These are phyloP conservation scores for Capronia epimyces DNA, from an alignment of 2,329 filamentous ascomycete species.

Conservation along the genomic window DNA sequence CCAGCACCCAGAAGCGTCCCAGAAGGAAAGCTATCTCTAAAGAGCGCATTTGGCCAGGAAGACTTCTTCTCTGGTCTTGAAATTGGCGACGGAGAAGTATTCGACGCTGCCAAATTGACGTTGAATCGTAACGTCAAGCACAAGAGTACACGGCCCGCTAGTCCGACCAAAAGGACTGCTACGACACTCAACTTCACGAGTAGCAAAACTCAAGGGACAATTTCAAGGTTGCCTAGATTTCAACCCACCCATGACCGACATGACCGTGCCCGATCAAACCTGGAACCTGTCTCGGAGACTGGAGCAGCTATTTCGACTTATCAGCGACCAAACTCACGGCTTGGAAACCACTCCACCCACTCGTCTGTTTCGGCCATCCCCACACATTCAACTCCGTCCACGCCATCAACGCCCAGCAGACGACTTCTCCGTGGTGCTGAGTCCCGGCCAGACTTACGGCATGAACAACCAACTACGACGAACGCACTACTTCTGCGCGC, in stretches of 20 bases:
- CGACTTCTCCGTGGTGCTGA: conserved; percentile 49
- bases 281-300: conserved; percentile 91
- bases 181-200: conserved; percentile 89
- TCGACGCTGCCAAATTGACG: conserved; percentile 73
- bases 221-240: conserved; percentile 74
- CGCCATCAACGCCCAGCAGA: conserved; percentile 56
- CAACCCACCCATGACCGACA: conserved; percentile 49
- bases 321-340: conserved; percentile 60
- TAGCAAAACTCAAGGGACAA: conserved; percentile 52
- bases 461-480: conserved; percentile 47
- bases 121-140: conserved; percentile 89
- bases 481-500: conserved; percentile 52
- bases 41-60: conserved; percentile 46
- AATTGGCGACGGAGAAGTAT: conserved; percentile 74
- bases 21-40: conserved; percentile 32
- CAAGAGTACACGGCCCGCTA: conserved; percentile 64
- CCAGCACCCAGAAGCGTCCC: conserved; percentile 32
- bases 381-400: conserved; percentile 56
- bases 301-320: conserved; percentile 64
- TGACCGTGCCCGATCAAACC: conserved; percentile 65
- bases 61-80: conserved; percentile 85
- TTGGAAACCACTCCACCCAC: conserved; percentile 61
- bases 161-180: conserved; percentile 58
- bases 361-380: conserved; percentile 59
- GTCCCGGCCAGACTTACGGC: conserved; percentile 35